These are phyloP conservation scores for Quercus tomentella DNA, from an alignment of 331 rosid genomes.

Conservation along the genomic window DNA sequence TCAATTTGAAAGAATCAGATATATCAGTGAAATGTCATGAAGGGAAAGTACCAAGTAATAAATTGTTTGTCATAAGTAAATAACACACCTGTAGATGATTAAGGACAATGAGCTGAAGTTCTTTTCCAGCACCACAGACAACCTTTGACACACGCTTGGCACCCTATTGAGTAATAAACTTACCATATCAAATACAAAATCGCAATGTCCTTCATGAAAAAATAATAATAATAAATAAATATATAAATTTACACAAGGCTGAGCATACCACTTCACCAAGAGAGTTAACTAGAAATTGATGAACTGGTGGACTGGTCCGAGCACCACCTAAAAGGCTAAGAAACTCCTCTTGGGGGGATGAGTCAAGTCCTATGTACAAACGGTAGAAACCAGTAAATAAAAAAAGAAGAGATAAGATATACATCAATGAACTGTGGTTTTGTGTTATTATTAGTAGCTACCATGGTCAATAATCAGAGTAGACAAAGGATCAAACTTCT, in stretches of 20 bases:
- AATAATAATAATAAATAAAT: not conserved
- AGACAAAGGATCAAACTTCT: constrained; percentile 81
- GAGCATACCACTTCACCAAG: constrained; percentile 80
- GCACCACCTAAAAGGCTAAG: constrained; percentile 95
- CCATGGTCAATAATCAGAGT: constrained; percentile 73
- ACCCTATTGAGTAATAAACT: constrained; percentile 49
- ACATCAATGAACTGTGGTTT: constrained; percentile 10
- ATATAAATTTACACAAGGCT: constrained; percentile 19
- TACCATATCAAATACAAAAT: constrained; percentile 29
- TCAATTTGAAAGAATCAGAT: not conserved
- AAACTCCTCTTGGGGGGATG: constrained; percentile 91
- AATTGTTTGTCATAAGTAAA: not conserved
- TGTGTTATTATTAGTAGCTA: constrained; percentile 24
- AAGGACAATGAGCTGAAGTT: constrained; percentile 81
- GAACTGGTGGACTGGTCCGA: constrained; percentile 90
- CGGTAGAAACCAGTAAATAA: constrained; percentile 19
- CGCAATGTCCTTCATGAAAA: constrained; percentile 12
- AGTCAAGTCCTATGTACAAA: constrained; percentile 62
- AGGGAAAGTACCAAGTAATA: not conserved
- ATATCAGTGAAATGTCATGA: not conserved
- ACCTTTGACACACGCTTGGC: constrained; percentile 89
- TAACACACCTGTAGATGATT: constrained; percentile 87
- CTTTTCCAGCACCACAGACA: constrained; percentile 85
- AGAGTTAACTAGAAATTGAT: constrained; percentile 87
- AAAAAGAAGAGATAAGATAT: constrained; percentile 3